Evolutionary conservation across 306 rosid species (phyloP).

Genomic region (Rosa rugosa): DNA sequence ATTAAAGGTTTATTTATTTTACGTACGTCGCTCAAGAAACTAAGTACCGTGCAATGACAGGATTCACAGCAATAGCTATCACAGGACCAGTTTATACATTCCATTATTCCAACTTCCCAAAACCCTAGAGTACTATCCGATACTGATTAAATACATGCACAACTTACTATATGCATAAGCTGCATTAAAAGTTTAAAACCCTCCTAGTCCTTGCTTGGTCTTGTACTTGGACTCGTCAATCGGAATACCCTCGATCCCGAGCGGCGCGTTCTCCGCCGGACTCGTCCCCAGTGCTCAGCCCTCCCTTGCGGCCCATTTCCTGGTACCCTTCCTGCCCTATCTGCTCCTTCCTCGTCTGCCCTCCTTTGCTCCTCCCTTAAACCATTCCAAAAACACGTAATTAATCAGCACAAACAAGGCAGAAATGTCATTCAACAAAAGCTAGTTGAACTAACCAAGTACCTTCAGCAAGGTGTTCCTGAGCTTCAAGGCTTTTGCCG

Average conservation of each 20-base stretch:
- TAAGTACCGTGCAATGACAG: too few species aligned
- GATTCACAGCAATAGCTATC: too few species aligned
- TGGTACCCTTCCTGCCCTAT: conserved; percentile 46
- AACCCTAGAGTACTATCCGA: too few species aligned
- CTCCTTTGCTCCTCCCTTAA: conserved; percentile 57
- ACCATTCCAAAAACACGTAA: neutral
- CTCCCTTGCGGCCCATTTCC: conserved; percentile 74
- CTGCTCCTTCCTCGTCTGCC: conserved; percentile 62
- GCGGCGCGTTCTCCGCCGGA: conserved; percentile 54
- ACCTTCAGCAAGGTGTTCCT: conserved; percentile 42
- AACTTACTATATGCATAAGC: neutral
- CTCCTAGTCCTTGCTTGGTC: neutral
- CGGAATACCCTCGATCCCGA: conserved; percentile 40
- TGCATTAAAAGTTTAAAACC: neutral
- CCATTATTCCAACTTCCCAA: too few species aligned
- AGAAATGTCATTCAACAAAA: neutral
- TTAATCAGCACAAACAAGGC: neutral
- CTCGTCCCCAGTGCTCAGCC: conserved; percentile 51
- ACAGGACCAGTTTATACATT: too few species aligned
- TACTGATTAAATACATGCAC: neutral
- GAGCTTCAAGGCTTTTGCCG: conserved; percentile 40
- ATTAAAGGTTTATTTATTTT: too few species aligned
- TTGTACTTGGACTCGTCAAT: conserved; percentile 66
- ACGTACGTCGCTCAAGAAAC: too few species aligned
- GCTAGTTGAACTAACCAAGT: neutral